These are phyloP conservation scores for Limnanthes douglasii DNA, from an alignment of 345 rosid genomes.

Conservation along the genomic window DNA sequence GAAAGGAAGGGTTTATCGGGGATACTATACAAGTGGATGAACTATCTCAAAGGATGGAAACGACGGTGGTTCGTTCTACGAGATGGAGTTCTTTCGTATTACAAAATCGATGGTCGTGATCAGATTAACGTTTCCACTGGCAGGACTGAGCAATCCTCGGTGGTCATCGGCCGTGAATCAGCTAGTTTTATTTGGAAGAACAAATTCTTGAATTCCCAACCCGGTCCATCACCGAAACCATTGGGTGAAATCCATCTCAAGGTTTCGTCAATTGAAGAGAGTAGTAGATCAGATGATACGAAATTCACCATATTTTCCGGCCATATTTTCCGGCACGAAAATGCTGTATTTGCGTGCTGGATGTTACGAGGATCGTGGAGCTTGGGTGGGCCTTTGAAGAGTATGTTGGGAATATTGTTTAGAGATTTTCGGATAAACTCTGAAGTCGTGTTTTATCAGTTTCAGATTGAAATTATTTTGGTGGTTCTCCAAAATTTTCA, in stretches of 20 bases:
- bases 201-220: slow-evolving; percentile 14
- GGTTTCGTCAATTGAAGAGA: slow-evolving; percentile 66
- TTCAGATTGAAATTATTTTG: no score
- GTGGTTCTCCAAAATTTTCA: no score
- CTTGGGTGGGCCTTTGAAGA: no score
- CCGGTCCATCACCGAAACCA: slow-evolving; percentile 39
- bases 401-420: no score
- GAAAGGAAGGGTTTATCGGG: slow-evolving; percentile 12
- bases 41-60: slow-evolving; percentile 16
- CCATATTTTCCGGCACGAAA: slow-evolving; percentile 71
- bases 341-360: slow-evolving; percentile 59
- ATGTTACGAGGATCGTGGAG: slow-evolving; percentile 32
- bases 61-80: slow-evolving; percentile 61
- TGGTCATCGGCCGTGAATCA: slow-evolving; percentile 61
- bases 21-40: slow-evolving; percentile 16
- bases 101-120: slow-evolving; percentile 58
- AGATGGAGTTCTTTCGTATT: slow-evolving; percentile 72
- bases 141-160: slow-evolving; percentile 50
- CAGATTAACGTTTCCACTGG: slow-evolving; percentile 41
- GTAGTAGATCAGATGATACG: slow-evolving; percentile 53
- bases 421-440: no score
- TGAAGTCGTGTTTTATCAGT: no score
- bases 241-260: slow-evolving; percentile 76
- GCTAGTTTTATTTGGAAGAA: slow-evolving; percentile 25
- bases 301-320: slow-evolving; percentile 61